Evolutionary conservation across 2,329 filamentous ascomycete species (phyloP).

Genomic region (Leptosphaerulina australis): DNA sequence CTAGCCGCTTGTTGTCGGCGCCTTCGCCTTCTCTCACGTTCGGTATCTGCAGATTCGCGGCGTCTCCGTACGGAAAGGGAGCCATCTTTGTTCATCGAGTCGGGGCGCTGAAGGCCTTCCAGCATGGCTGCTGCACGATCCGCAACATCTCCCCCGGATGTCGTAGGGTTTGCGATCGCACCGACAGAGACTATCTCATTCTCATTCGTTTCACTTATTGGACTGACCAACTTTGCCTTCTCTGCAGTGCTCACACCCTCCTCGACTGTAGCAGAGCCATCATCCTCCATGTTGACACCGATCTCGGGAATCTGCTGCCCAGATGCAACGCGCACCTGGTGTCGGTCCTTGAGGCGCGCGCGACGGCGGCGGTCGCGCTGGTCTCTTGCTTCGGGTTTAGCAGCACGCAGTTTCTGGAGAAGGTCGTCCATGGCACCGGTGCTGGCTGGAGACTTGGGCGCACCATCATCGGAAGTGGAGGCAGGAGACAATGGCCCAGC

Average conservation of each 20-base stretch:
- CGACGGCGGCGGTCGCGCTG: slow-evolving; percentile 86
- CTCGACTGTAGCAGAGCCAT: slow-evolving; percentile 36
- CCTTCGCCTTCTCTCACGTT: slow-evolving; percentile 71
- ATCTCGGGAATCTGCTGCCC: slow-evolving; percentile 85
- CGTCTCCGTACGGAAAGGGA: slow-evolving; percentile 64
- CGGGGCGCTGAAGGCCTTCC: slow-evolving; percentile 76
- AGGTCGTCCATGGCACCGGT: slow-evolving; percentile 96
- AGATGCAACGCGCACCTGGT: slow-evolving; percentile 87
- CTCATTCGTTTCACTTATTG: slow-evolving; percentile 48
- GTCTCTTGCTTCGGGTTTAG: slow-evolving; percentile 86
- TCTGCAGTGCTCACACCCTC: slow-evolving; percentile 30
- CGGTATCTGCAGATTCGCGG: slow-evolving; percentile 79
- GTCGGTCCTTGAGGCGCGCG: slow-evolving; percentile 85
- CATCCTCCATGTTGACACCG: slow-evolving; percentile 60
- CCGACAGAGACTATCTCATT: slow-evolving; percentile 32
- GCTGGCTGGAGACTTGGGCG: slow-evolving; percentile 65
- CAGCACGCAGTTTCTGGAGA: slow-evolving; percentile 91
- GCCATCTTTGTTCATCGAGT: slow-evolving; percentile 56
- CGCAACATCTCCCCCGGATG: slow-evolving; percentile 69
- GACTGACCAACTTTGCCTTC: slow-evolving; percentile 62
- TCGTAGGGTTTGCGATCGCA: slow-evolving; percentile 40
- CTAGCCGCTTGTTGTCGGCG: slow-evolving; percentile 51
- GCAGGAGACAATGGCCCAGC: slow-evolving; percentile 59
- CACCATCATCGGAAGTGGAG: slow-evolving; percentile 53
- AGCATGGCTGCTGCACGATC: slow-evolving; percentile 82